Conservation (phyloP, 2,329 filamentous ascomycete species). For the Rhinocladiella similis region DNA sequence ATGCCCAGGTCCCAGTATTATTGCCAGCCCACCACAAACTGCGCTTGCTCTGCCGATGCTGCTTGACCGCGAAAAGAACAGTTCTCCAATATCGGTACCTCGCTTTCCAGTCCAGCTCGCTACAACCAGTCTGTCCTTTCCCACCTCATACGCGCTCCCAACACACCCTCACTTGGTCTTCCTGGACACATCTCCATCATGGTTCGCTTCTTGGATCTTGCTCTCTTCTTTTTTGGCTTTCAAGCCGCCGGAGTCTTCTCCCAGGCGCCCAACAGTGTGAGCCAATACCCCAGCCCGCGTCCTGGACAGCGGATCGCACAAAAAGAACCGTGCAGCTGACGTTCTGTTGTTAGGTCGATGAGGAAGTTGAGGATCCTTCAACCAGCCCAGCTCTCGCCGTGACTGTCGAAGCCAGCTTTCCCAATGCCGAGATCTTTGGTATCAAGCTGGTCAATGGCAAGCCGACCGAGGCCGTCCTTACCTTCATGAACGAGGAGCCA, state of each 20-base stretch:
- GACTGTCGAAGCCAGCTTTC: constrained; percentile 59
- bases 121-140: not conserved
- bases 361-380: constrained; percentile 65
- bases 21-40: not conserved
- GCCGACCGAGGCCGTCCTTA: constrained; percentile 77
- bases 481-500: constrained; percentile 81
- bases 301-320: not conserved
- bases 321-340: constrained; percentile 9
- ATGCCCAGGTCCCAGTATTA: not conserved
- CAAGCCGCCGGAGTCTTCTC: constrained; percentile 66
- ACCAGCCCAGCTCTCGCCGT: constrained; percentile 61
- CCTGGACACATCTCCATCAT: constrained; percentile 50
- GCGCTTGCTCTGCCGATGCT: too few species aligned
- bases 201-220: constrained; percentile 71
- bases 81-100: constrained; percentile 2
- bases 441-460: constrained; percentile 94
- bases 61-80: not conserved
- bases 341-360: constrained; percentile 51
- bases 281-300: not conserved
- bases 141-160: not conserved
- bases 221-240: constrained; percentile 70
- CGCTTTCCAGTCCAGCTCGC: not conserved
- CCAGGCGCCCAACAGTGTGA: constrained; percentile 46
- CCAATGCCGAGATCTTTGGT: constrained; percentile 78
- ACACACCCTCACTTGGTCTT: constrained; percentile 5